Conservation (phyloP, 192 early-diverging fungal species). For the Coemansia sp. region DNA sequence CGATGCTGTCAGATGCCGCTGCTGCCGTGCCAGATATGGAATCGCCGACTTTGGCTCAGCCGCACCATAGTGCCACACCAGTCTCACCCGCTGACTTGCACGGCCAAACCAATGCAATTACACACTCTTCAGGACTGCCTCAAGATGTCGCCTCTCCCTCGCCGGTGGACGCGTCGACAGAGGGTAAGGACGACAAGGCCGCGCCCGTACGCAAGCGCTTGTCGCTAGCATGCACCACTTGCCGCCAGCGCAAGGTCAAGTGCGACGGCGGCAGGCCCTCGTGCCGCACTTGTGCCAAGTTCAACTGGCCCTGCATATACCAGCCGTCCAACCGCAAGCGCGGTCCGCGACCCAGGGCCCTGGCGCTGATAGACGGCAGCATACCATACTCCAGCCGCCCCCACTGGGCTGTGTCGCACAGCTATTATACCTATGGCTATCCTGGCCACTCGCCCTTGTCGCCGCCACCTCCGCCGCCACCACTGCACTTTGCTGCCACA, state of each 20-base stretch:
- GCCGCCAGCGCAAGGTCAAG: conserved; percentile 64
- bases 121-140: neutral
- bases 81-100: neutral
- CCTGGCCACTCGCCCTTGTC: conserved; percentile 36
- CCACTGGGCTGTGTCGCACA: conserved; percentile 32
- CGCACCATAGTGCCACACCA: neutral
- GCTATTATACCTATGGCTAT: conserved; percentile 39
- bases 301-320: conserved; percentile 71
- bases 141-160: neutral
- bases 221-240: conserved; percentile 55
- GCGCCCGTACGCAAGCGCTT: conserved; percentile 53
- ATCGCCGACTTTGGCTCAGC: neutral
- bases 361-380: conserved; percentile 50
- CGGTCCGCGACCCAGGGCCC: conserved; percentile 66
- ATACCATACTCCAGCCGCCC: conserved; percentile 39
- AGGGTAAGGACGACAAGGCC: conserved; percentile 45
- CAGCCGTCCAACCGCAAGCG: conserved; percentile 84
- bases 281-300: conserved; percentile 77
- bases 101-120: neutral
- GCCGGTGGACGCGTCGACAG: conserved; percentile 6
- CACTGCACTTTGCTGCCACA: conserved; percentile 15
- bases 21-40: neutral
- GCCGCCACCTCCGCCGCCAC: conserved; percentile 29
- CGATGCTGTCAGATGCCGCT: conserved; percentile 5
- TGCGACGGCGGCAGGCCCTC: conserved; percentile 80